Evolutionary conservation across 2,329 filamentous ascomycete genomes (phyloP).

Genomic region (Rhynchosporium agropyri): DNA sequence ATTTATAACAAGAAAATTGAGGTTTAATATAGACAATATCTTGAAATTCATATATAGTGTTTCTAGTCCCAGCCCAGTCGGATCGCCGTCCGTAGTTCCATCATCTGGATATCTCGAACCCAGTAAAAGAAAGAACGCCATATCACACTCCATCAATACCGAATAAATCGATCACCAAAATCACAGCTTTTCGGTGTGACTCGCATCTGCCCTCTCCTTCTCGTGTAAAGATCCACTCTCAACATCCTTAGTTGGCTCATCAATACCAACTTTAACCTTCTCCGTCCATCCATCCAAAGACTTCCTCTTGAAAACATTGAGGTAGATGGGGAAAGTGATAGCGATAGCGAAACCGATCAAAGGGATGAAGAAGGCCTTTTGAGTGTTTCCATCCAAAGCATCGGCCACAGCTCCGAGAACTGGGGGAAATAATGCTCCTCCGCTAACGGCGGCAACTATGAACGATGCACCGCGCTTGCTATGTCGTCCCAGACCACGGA

Average conservation of each 20-base stretch:
- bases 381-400: conserved; percentile 32
- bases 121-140: conserved; percentile 3
- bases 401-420: conserved; percentile 33
- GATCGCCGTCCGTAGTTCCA: conserved; percentile 9
- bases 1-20: no score
- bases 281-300: conserved; percentile 37
- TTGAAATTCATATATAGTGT: conserved; percentile 2
- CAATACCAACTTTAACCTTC: conserved; percentile 36
- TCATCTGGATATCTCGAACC: conserved; percentile 13
- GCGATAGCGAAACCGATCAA: conserved; percentile 34
- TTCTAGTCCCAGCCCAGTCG: background rate
- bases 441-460: conserved; percentile 57
- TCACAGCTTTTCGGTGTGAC: conserved; percentile 31
- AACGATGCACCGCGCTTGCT: conserved; percentile 79
- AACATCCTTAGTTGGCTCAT: conserved; percentile 29
- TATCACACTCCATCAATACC: conserved; percentile 1
- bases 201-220: conserved; percentile 23
- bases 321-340: conserved; percentile 34
- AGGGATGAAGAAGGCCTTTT: conserved; percentile 36
- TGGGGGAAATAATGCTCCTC: conserved; percentile 38
- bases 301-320: conserved; percentile 35
- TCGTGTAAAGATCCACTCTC: conserved; percentile 25
- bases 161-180: background rate
- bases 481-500: conserved; percentile 76
- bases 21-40: background rate